Percentiles rank a stretch among this genome's conserved stretches.
Evolutionary conservation across 2,329 filamentous ascomycete species (phyloP).

Genomic region (Aspergillus uvarum): DNA sequence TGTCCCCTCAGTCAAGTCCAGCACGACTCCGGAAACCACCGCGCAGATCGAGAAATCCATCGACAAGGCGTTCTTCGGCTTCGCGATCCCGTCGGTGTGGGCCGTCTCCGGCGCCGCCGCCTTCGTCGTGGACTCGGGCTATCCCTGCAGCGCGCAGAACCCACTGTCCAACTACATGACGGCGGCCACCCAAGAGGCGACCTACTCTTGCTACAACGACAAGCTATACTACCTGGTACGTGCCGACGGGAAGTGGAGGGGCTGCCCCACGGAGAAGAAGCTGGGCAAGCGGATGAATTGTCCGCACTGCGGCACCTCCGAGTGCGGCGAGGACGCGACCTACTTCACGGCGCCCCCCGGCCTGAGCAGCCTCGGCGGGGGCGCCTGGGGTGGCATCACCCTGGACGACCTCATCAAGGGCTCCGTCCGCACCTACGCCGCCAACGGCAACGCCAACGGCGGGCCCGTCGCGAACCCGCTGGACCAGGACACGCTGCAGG

Average conservation of each 20-base stretch:
- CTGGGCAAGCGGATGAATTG: background rate
- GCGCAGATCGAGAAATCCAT: background rate
- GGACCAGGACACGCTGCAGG: background rate
- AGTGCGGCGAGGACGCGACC: background rate
- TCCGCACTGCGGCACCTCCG: background rate
- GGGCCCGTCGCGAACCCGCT: background rate
- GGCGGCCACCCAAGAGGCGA: background rate
- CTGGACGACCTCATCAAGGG: background rate
- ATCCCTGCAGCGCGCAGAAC: background rate
- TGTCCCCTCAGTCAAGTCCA: background rate
- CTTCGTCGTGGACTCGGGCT: background rate
- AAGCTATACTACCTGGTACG: background rate
- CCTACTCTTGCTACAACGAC: background rate
- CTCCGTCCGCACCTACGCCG: background rate
- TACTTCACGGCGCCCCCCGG: background rate
- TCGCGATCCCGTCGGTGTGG: background rate
- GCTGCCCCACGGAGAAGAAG: background rate
- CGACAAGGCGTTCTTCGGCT: conserved; percentile 1
- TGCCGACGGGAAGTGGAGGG: background rate
- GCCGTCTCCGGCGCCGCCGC: background rate
- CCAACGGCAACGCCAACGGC: conserved; percentile 1
- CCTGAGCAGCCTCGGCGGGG: background rate
- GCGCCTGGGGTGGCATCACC: background rate
- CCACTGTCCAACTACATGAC: background rate
- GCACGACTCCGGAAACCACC: background rate